Evolutionary conservation across 257 asterid species (phyloP).

Genomic region (Phtheirospermum japonicum): DNA sequence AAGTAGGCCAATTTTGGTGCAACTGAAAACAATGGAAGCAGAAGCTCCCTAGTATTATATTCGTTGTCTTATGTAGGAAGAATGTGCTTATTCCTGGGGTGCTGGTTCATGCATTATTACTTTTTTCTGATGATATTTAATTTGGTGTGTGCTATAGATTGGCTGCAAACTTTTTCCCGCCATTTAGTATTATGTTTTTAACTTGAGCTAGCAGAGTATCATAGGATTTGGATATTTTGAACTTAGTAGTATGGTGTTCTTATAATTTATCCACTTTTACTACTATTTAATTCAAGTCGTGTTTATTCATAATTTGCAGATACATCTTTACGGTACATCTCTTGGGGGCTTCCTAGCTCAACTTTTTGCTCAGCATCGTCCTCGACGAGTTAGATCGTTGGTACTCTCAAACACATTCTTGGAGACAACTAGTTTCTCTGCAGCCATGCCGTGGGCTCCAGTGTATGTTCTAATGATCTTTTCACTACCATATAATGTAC

Average conservation of each 20-base stretch:
- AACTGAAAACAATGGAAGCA: not conserved
- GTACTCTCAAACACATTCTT: conserved; percentile 88
- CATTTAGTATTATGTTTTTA: not conserved
- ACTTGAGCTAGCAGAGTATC: not conserved
- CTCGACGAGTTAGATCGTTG: conserved; percentile 89
- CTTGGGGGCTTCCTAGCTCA: conserved; percentile 99
- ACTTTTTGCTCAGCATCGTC: conserved; percentile 95
- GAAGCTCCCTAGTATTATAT: not conserved
- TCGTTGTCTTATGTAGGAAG: not conserved
- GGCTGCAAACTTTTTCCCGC: not conserved
- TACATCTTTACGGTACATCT: conserved; percentile 93
- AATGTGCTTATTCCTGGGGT: not conserved
- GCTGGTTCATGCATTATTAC: conserved; percentile 12
- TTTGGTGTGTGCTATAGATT: not conserved
- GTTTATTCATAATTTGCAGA: conserved; percentile 39
- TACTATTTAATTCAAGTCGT: conserved; percentile 21
- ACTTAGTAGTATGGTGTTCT: not conserved
- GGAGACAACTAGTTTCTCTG: conserved; percentile 83
- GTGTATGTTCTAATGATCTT: conserved; percentile 50
- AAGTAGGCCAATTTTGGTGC: conserved; percentile 9
- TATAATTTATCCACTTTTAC: not conserved
- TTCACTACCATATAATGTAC: conserved; percentile 29
- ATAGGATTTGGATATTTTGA: not conserved
- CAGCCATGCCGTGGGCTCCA: conserved; percentile 99
- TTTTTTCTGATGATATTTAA: conserved; percentile 11